Evolutionary conservation across 257 asterid species (phyloP).

Genomic region (Orobanche coerulescens): DNA sequence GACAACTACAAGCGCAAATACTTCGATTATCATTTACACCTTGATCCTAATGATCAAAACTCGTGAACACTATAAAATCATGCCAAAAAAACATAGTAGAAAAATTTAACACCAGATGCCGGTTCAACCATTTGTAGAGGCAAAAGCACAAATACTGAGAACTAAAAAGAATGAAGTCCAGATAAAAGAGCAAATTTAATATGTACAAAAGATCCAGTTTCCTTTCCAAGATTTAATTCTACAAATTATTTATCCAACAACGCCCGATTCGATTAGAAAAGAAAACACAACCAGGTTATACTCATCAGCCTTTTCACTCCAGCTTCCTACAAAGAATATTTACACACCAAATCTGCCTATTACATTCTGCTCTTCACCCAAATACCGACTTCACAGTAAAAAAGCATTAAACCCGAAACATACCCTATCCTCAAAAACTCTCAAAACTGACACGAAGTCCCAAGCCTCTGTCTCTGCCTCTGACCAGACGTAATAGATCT

Average conservation of each 20-base stretch:
- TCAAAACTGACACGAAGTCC: constrained; percentile 99
- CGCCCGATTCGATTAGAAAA: constrained; percentile 13
- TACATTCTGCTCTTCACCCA: too few relatives aligned
- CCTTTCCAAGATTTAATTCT: constrained; percentile 24
- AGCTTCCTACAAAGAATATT: constrained; percentile 43
- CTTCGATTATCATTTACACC: too few relatives aligned
- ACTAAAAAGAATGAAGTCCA: background rate
- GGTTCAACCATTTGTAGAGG: too few relatives aligned
- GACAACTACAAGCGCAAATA: too few relatives aligned
- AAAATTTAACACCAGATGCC: too few relatives aligned
- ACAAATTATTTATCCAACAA: constrained; percentile 61
- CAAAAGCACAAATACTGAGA: too few relatives aligned
- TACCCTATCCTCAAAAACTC: constrained; percentile 29
- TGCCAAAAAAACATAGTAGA: too few relatives aligned
- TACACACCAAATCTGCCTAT: constrained; percentile 40
- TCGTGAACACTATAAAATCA: too few relatives aligned
- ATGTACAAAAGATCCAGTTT: constrained; percentile 29
- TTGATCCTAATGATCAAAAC: too few relatives aligned
- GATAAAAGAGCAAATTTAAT: background rate
- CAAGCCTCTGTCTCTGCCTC: constrained; percentile 88
- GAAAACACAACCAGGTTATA: constrained; percentile 26
- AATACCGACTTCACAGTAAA: background rate
- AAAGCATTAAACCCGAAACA: background rate
- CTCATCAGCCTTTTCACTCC: constrained; percentile 23
- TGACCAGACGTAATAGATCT: constrained; percentile 46